A percentile compares a stretch with the other conserved stretches of the same genome.
phyloP scores from a whole-genome alignment of 192 early-diverging fungal genomes.

The Coemansia aciculifera region DNA sequence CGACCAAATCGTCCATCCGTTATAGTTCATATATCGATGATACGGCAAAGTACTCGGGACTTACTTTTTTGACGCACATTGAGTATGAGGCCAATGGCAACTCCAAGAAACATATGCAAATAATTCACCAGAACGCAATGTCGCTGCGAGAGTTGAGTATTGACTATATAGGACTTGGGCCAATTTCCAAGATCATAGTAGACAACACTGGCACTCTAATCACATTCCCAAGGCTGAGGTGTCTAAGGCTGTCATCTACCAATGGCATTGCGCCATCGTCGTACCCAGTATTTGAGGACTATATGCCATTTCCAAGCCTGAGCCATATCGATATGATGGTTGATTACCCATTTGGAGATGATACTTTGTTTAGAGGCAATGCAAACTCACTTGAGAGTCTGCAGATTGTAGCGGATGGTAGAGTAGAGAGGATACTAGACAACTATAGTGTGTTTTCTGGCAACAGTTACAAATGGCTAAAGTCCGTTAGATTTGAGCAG shows the following conservation, averaged over 20 bases:
- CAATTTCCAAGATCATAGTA: neutral
- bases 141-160: neutral
- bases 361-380: neutral
- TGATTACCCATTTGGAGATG: neutral
- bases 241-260: neutral
- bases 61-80: neutral
- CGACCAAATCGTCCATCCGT: neutral
- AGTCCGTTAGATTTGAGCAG: neutral
- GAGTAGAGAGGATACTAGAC: neutral
- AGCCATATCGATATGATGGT: neutral
- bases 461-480: neutral
- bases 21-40: neutral
- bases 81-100: neutral
- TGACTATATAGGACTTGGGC: neutral
- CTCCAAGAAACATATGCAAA: slow-evolving; percentile 2
- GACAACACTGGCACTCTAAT: neutral
- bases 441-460: neutral
- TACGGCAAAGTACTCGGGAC: neutral
- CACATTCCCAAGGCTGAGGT: neutral
- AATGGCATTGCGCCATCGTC: neutral
- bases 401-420: neutral
- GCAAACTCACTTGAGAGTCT: neutral
- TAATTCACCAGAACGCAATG: neutral
- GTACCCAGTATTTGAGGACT: neutral
- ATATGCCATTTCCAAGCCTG: neutral